These are phyloP conservation scores for Tremella fuciformis DNA, from an alignment of 768 basidiomycete genomes.

Conservation along the genomic window DNA sequence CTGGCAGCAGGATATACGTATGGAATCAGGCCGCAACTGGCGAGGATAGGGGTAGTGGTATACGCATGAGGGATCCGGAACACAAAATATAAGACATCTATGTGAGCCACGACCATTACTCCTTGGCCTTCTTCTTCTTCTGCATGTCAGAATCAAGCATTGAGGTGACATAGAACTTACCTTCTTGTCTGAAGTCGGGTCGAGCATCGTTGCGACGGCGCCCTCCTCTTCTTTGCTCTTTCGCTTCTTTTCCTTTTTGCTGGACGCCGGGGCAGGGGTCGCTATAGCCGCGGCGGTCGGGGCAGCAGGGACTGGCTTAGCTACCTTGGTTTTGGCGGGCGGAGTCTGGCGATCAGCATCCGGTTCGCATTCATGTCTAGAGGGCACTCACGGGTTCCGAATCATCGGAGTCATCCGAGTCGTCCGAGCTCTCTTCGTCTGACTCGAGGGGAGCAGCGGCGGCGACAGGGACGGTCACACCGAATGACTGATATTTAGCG, in stretches of 20 bases:
- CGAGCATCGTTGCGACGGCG: not conserved
- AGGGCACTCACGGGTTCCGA: not conserved
- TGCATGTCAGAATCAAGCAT: not conserved
- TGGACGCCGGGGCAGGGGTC: constrained; percentile 1
- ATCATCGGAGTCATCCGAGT: constrained; percentile 5
- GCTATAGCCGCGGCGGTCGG: not conserved
- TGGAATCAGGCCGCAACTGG: too few relatives aligned
- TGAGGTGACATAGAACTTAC: constrained; percentile 6
- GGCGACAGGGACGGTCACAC: constrained; percentile 4
- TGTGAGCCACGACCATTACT: not conserved
- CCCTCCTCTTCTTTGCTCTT: constrained; percentile 30
- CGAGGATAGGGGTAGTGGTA: too few relatives aligned
- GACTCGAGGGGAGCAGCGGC: constrained; percentile 6
- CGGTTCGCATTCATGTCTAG: not conserved
- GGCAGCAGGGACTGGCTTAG: not conserved
- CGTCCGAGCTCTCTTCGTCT: constrained; percentile 10
- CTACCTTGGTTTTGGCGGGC: not conserved
- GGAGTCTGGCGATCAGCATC: not conserved
- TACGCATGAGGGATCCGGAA: not conserved
- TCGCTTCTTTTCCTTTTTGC: constrained; percentile 32
- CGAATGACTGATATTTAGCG: not conserved
- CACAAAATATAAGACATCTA: not conserved
- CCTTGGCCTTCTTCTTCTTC: constrained; percentile 15
- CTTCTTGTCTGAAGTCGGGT: constrained; percentile 22
- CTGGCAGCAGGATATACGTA: too few relatives aligned